Percentiles rank a stretch among this genome's conserved stretches.
Evolutionary conservation across 169 alveolate species (phyloP).

Genomic region (Amoebophrya sp.): DNA sequence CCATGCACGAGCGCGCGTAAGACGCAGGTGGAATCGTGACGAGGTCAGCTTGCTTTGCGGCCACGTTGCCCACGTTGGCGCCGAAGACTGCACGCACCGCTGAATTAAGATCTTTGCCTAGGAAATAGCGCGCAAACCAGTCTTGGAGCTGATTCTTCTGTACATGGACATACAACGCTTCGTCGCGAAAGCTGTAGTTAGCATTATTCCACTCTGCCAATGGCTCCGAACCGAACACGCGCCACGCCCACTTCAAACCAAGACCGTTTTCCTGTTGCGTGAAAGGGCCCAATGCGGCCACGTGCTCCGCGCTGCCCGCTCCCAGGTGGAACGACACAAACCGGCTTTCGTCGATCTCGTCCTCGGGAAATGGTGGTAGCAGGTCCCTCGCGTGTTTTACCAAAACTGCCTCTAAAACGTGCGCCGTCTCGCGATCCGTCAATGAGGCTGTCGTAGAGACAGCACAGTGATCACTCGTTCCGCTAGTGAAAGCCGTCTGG

Average conservation of each 20-base stretch:
- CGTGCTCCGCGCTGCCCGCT: not conserved
- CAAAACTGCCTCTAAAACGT: not conserved
- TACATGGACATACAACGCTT: not conserved
- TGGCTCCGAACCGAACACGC: not conserved
- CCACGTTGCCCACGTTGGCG: not conserved
- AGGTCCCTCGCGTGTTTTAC: not conserved
- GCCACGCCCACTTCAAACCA: not conserved
- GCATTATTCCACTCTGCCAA: not conserved
- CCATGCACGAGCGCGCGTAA: not conserved
- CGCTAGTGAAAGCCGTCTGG: too few species aligned
- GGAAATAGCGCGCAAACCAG: not conserved
- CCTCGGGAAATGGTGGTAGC: not conserved
- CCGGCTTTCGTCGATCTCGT: not conserved
- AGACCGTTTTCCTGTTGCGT: not conserved
- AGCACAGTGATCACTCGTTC: too few species aligned
- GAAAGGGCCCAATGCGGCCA: not conserved
- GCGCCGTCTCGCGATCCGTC: not conserved
- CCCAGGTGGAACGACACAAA: not conserved
- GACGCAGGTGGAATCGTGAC: not conserved
- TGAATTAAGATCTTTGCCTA: not conserved
- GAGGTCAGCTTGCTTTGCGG: not conserved
- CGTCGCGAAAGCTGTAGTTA: not conserved
- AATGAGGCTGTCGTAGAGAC: too few species aligned
- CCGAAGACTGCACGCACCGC: not conserved
- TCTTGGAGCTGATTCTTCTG: not conserved